Conservation (phyloP, 2,329 filamentous ascomycete genomes). For the Coniella lustricola region DNA sequence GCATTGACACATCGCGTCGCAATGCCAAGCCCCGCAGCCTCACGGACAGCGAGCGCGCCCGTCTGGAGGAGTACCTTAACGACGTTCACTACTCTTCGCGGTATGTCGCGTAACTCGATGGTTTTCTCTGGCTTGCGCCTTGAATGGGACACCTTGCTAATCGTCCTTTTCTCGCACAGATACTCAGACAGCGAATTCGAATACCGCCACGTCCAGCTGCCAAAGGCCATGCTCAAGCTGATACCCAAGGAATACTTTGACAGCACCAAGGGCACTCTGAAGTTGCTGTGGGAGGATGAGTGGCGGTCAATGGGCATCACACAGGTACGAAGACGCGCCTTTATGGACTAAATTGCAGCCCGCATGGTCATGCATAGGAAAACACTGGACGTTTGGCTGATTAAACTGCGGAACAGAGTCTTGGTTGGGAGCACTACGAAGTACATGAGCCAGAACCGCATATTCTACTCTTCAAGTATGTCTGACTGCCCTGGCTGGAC, state of each 20-base stretch:
- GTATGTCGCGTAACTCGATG: slow-evolving; percentile 40
- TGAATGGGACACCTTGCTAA: slow-evolving; percentile 10
- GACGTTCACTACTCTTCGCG: slow-evolving; percentile 91
- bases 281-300: slow-evolving; percentile 96
- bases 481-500: slow-evolving; percentile 18
- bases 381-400: slow-evolving; percentile 13
- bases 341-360: slow-evolving; percentile 1
- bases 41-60: slow-evolving; percentile 71
- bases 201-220: slow-evolving; percentile 95
- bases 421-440: slow-evolving; percentile 99
- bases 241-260: slow-evolving; percentile 96
- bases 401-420: slow-evolving; percentile 55
- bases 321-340: slow-evolving; percentile 54
- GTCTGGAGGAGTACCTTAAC: slow-evolving; percentile 86
- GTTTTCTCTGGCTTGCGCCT: not conserved
- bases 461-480: slow-evolving; percentile 97
- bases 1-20: slow-evolving; percentile 76
- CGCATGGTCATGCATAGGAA: not conserved
- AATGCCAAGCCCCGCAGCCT: slow-evolving; percentile 80
- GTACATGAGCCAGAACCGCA: slow-evolving; percentile 98
- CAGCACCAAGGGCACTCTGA: slow-evolving; percentile 79
- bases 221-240: slow-evolving; percentile 95
- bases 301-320: slow-evolving; percentile 97
- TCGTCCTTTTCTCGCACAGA: slow-evolving; percentile 39
- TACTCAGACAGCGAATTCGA: slow-evolving; percentile 92